A percentile compares a stretch with the other conserved stretches of the same genome.
phyloP scores from a whole-genome alignment of 148 eudicot species.

The Tetragonia tetragonoides region DNA sequence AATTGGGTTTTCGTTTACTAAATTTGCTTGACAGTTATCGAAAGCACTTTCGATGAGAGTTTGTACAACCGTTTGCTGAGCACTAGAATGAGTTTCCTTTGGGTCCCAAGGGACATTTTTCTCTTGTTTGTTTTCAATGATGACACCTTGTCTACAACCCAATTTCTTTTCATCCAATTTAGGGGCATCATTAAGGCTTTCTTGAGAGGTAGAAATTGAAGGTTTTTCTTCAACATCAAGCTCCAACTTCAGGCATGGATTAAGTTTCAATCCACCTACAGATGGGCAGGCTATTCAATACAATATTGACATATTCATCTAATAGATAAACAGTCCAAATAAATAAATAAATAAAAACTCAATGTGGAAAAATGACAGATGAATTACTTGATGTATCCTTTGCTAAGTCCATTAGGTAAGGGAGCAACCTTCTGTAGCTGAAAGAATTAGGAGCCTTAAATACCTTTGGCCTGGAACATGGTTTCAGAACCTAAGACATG shows the following conservation, averaged over 20 bases:
- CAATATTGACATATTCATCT: neutral
- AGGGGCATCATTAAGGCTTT: neutral
- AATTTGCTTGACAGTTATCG: slow-evolving; percentile 10
- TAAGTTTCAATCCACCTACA: slow-evolving; percentile 35
- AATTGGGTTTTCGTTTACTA: slow-evolving; percentile 4
- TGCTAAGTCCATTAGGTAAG: slow-evolving; percentile 48
- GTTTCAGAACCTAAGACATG: slow-evolving; percentile 40
- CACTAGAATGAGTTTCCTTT: slow-evolving; percentile 7
- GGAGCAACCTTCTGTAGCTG: slow-evolving; percentile 63
- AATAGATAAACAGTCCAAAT: neutral
- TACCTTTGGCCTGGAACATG: slow-evolving; percentile 45
- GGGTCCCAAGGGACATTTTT: slow-evolving; percentile 1
- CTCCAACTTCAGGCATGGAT: slow-evolving; percentile 24
- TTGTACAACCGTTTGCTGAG: slow-evolving; percentile 8
- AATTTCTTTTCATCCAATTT: slow-evolving; percentile 25
- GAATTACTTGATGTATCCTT: slow-evolving; percentile 38
- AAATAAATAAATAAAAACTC: neutral
- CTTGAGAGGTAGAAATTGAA: slow-evolving; percentile 13
- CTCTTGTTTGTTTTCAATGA: slow-evolving; percentile 16
- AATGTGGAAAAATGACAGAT: neutral
- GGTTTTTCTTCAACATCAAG: slow-evolving; percentile 22
- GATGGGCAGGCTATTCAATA: neutral
- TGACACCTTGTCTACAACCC: slow-evolving; percentile 15
- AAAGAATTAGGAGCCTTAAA: slow-evolving; percentile 45
- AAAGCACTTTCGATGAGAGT: slow-evolving; percentile 9